A percentile compares a stretch with the other conserved stretches of the same genome.
Conservation (phyloP, 306 rosid genomes). For the Citrullus mucosospermus region DNA sequence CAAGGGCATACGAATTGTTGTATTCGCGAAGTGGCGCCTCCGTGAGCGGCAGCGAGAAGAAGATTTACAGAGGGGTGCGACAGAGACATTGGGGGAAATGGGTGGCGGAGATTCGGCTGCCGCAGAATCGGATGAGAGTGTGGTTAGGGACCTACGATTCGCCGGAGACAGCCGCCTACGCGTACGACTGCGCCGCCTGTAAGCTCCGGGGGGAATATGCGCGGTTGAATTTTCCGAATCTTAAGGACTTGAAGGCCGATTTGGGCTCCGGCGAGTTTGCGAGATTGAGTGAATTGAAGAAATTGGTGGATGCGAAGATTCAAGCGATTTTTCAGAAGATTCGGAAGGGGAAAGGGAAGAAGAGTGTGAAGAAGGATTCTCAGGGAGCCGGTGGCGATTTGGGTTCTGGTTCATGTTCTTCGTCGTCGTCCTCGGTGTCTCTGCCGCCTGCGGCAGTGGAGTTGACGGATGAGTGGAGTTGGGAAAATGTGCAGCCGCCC, state of each 20-base stretch:
- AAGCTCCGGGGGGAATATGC: conserved; percentile 96
- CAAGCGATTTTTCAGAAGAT: conserved; percentile 82
- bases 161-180: conserved; percentile 92
- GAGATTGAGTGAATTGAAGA: conserved; percentile 50
- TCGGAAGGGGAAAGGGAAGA: conserved; percentile 53
- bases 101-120: conserved; percentile 95
- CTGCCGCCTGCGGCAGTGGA: conserved; percentile 8
- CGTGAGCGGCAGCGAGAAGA: conserved; percentile 42
- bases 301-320: conserved; percentile 69
- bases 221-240: conserved; percentile 76
- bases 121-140: conserved; percentile 92
- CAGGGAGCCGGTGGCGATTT: not conserved
- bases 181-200: conserved; percentile 90
- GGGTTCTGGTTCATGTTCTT: conserved; percentile 11
- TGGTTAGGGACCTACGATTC: conserved; percentile 94
- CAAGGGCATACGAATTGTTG: not conserved
- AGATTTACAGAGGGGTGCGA: conserved; percentile 90
- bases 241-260: conserved; percentile 42
- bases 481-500: conserved; percentile 25
- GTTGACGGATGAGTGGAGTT: conserved; percentile 23
- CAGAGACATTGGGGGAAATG: conserved; percentile 99
- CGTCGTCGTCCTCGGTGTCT: conserved; percentile 22
- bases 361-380: conserved; percentile 19
- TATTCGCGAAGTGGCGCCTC: not conserved
- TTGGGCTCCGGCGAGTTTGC: conserved; percentile 45